Evolutionary conservation across 805 yeast species (phyloP), one percentile per base, ranked within the genome.

Genomic region (Wickerhamomyces hampshirensis): DNA sequence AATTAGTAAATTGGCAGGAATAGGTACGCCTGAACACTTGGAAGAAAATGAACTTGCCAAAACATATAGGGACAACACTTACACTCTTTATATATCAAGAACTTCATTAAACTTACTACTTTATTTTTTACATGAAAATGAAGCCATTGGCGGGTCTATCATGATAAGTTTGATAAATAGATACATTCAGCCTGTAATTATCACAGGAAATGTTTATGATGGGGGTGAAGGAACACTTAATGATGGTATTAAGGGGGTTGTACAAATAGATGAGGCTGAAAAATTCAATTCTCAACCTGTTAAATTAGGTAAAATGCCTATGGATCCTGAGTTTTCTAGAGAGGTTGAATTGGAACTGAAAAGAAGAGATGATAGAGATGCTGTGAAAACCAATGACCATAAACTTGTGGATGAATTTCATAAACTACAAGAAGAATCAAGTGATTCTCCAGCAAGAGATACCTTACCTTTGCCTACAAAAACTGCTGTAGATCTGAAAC

Each of bases 41-140:
- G 70, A 75, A 47, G 95, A 87, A 52, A 87, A 89, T 60, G 84
- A 77, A 40, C 68, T 84, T 47, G 95, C 97, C 2, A 77, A 75
- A 48, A 74, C 81, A 6, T 91, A 81, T 62, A 67, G 83, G 44
- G 24, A 21, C 26, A 77, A 83, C 63, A 83, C 84, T 55, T 93
- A 87, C 60, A 69, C 75, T 36, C 68, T 91, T 7, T 73, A 75
- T 29, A 77, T 91, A 31, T 82, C 96, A 11, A 80, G 84, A 44
- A 88, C 96, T 1, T 77, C 95, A 5, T 71, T 91, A 53, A 93
- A 88, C 56, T 64, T 91, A 48, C 70, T 93, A 45, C 67, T 93
- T 36, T 85, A 86, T 56, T 91, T 88, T 49, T 62, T 93, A 37
- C 95, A 87, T 56, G 97, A 91, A 54, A 86, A 88, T 56, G 97